Conservation (phyloP, 768 basidiomycete species). For the Grammothele lineata region DNA sequence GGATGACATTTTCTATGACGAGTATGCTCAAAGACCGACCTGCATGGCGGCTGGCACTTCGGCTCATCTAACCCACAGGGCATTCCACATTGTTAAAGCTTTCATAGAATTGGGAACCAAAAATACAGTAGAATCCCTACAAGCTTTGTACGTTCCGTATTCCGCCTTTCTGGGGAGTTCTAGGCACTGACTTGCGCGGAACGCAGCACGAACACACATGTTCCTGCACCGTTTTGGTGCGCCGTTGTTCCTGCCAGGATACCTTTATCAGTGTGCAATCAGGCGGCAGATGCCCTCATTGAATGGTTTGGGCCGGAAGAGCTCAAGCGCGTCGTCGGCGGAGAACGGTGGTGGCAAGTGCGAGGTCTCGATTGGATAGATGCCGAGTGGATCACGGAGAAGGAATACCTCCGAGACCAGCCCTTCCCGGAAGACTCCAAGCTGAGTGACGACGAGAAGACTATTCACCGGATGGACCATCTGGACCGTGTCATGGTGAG, state of each 20-base stretch:
- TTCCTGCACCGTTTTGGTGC: constrained; percentile 65
- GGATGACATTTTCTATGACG: constrained; percentile 66
- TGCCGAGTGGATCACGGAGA: constrained; percentile 57
- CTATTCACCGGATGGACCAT: constrained; percentile 47
- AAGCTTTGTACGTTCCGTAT: constrained; percentile 45
- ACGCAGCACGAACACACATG: constrained; percentile 59
- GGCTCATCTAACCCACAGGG: constrained; percentile 42
- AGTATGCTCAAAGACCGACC: constrained; percentile 42
- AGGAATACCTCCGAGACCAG: constrained; percentile 35
- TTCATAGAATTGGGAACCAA: constrained; percentile 63
- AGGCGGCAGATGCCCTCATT: constrained; percentile 63
- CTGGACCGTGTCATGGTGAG: constrained; percentile 54
- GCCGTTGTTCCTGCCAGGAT: constrained; percentile 54
- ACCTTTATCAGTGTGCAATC: constrained; percentile 52
- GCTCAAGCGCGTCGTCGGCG: constrained; percentile 65
- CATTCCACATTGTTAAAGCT: constrained; percentile 68
- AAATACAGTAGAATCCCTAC: constrained; percentile 71
- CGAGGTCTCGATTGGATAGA: constrained; percentile 67
- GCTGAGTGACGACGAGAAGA: constrained; percentile 33
- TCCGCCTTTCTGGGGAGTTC: neutral
- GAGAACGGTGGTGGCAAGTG: constrained; percentile 82
- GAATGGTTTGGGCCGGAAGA: constrained; percentile 70
- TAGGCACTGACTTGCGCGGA: no score
- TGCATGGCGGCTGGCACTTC: no score
- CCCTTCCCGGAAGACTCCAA: constrained; percentile 23